Conservation (phyloP, 2,329 filamentous ascomycete species). For the Botryosphaeria agaves region DNA sequence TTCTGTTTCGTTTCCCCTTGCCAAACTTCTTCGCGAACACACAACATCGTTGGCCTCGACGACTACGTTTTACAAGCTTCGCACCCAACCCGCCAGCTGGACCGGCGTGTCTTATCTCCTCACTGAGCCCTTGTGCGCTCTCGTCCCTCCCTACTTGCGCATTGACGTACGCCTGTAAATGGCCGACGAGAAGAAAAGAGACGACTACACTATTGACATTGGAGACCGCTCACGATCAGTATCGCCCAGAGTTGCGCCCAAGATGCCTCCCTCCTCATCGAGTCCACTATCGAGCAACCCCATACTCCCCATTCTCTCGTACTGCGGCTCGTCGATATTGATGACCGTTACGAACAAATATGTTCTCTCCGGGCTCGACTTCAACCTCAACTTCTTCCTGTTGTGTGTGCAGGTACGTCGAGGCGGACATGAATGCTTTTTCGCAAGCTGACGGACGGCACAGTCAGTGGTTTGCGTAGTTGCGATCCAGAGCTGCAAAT, state of each 20-base stretch:
- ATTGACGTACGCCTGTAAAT: too few species aligned
- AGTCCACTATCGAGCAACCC: conserved; percentile 43
- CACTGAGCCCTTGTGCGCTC: too few species aligned
- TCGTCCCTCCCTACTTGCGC: too few species aligned
- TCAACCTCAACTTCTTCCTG: conserved; percentile 95
- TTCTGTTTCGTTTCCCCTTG: too few species aligned
- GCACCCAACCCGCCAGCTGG: too few species aligned
- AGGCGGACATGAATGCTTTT: not conserved
- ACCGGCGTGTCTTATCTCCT: too few species aligned
- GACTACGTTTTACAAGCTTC: too few species aligned
- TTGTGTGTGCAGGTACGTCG: conserved; percentile 73
- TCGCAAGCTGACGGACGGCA: conserved; percentile 4
- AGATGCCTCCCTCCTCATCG: conserved; percentile 27
- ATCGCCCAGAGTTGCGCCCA: conserved; percentile 24
- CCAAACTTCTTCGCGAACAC: too few species aligned
- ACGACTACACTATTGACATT: conserved; percentile 57
- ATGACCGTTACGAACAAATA: conserved; percentile 99
- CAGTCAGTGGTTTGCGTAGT: conserved; percentile 80
- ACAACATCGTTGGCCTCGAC: too few species aligned
- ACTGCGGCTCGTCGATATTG: conserved; percentile 90
- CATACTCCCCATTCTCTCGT: conserved; percentile 63
- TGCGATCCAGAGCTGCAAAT: conserved; percentile 71
- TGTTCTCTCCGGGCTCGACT: conserved; percentile 74
- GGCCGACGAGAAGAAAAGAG: conserved; percentile 79
- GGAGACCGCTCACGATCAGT: conserved; percentile 39